Evolutionary conservation across 2,329 filamentous ascomycete genomes (phyloP).

Genomic region (Clarireedia paspali): DNA sequence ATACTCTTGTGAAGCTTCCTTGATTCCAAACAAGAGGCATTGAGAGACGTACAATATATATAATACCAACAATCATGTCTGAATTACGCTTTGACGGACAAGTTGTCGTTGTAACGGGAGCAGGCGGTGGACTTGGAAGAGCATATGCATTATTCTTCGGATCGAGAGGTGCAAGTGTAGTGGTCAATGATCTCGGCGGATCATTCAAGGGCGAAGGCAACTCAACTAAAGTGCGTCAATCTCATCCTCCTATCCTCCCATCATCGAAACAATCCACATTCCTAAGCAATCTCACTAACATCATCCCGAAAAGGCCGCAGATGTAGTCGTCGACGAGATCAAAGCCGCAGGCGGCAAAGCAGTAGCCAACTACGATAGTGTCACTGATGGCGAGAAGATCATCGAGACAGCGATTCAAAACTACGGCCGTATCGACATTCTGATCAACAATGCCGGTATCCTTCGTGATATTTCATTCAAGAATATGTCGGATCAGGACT

Average conservation of each 20-base stretch:
- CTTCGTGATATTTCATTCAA: constrained; percentile 91
- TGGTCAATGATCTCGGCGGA: constrained; percentile 92
- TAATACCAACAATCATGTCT: constrained; percentile 36
- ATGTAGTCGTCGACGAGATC: constrained; percentile 77
- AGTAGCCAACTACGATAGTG: constrained; percentile 93
- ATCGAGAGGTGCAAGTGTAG: constrained; percentile 83
- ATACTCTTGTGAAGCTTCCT: not conserved
- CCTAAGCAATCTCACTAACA: constrained; percentile 5
- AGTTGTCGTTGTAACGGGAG: constrained; percentile 82
- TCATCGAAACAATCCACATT: not conserved
- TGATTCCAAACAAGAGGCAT: not conserved
- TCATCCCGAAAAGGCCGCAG: constrained; percentile 54
- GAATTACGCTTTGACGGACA: constrained; percentile 76
- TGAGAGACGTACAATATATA: not conserved
- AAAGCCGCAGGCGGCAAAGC: constrained; percentile 87
- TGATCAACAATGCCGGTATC: constrained; percentile 98
- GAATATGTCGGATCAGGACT: constrained; percentile 96
- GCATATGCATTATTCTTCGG: constrained; percentile 83
- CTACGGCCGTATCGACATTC: constrained; percentile 83
- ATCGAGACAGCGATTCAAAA: constrained; percentile 78
- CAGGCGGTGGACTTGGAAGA: constrained; percentile 73
- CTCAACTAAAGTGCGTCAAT: constrained; percentile 63
- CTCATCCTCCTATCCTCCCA: not conserved
- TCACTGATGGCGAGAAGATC: constrained; percentile 89
- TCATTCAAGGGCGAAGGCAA: constrained; percentile 90